These are phyloP conservation scores for Cochlearia excelsa DNA, from an alignment of 345 rosid species.

Conservation along the genomic window DNA sequence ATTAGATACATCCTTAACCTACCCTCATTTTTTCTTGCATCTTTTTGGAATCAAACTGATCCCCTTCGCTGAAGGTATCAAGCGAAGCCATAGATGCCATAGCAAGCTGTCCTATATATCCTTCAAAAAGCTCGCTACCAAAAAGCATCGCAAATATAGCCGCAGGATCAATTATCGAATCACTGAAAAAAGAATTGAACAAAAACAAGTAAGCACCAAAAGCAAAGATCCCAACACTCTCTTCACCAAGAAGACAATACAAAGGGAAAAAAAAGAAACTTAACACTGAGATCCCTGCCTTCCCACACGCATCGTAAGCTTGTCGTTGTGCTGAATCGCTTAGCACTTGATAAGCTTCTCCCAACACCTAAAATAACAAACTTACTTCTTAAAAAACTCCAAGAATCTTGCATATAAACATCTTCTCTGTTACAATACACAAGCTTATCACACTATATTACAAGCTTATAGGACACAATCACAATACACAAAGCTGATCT, in stretches of 20 bases:
- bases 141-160: slow-evolving; percentile 96
- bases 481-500: not conserved
- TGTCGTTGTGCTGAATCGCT: slow-evolving; percentile 88
- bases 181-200: slow-evolving; percentile 48
- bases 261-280: slow-evolving; percentile 37
- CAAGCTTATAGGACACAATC: too few relatives aligned
- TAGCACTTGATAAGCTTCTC: slow-evolving; percentile 96
- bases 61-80: slow-evolving; percentile 80
- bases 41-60: slow-evolving; percentile 75
- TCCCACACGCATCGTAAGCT: slow-evolving; percentile 90
- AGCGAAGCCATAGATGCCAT: slow-evolving; percentile 99
- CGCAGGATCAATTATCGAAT: slow-evolving; percentile 90
- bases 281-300: slow-evolving; percentile 94
- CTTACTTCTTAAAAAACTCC: not conserved
- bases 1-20: slow-evolving; percentile 4
- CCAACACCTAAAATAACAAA: slow-evolving; percentile 52
- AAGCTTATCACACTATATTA: not conserved
- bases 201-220: slow-evolving; percentile 20
- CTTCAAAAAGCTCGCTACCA: slow-evolving; percentile 98
- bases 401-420: not conserved
- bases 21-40: slow-evolving; percentile 95
- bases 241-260: slow-evolving; percentile 13
- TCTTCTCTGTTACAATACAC: slow-evolving; percentile 7
- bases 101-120: slow-evolving; percentile 92
- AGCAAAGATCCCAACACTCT: not conserved